phyloP scores from a whole-genome alignment of 108 stramenopile genomes.

The Pseudonitzschia multiseries region DNA sequence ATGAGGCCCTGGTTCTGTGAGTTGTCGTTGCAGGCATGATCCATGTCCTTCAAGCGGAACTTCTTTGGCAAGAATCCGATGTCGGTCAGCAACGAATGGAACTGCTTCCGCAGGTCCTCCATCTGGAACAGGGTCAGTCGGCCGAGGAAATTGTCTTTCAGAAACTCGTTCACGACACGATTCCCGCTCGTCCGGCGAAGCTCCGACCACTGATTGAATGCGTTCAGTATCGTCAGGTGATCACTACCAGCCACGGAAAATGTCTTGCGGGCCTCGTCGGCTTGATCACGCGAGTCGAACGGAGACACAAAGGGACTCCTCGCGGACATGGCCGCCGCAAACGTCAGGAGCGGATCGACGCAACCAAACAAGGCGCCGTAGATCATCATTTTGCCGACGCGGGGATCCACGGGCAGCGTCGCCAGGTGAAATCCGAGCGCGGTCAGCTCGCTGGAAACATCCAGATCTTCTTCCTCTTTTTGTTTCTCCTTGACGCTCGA shows the following conservation, averaged over 20 bases:
- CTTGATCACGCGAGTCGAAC: slow-evolving; percentile 72
- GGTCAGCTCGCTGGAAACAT: slow-evolving; percentile 61
- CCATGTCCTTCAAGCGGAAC: slow-evolving; percentile 29
- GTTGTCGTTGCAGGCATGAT: slow-evolving; percentile 38
- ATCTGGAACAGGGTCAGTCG: slow-evolving; percentile 68
- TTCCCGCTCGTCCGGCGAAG: slow-evolving; percentile 29
- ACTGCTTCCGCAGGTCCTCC: slow-evolving; percentile 73
- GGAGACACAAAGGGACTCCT: slow-evolving; percentile 77
- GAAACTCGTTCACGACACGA: slow-evolving; percentile 52
- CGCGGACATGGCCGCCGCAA: slow-evolving; percentile 83
- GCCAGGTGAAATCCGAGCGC: slow-evolving; percentile 91
- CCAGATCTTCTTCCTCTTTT: slow-evolving; percentile 16
- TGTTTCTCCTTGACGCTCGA: background rate
- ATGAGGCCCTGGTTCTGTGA: slow-evolving; percentile 61
- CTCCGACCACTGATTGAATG: slow-evolving; percentile 66
- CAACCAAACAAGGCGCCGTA: slow-evolving; percentile 83
- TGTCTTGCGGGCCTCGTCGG: slow-evolving; percentile 66
- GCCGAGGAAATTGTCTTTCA: slow-evolving; percentile 69
- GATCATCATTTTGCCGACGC: slow-evolving; percentile 89
- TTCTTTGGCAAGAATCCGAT: slow-evolving; percentile 56
- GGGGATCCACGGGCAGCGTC: slow-evolving; percentile 85
- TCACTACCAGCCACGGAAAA: slow-evolving; percentile 69
- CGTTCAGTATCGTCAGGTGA: slow-evolving; percentile 79
- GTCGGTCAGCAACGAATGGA: slow-evolving; percentile 50
- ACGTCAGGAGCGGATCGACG: slow-evolving; percentile 80